These are phyloP conservation scores for Alternaria brassicae DNA, from an alignment of 2,329 filamentous ascomycete species.

Conservation along the genomic window DNA sequence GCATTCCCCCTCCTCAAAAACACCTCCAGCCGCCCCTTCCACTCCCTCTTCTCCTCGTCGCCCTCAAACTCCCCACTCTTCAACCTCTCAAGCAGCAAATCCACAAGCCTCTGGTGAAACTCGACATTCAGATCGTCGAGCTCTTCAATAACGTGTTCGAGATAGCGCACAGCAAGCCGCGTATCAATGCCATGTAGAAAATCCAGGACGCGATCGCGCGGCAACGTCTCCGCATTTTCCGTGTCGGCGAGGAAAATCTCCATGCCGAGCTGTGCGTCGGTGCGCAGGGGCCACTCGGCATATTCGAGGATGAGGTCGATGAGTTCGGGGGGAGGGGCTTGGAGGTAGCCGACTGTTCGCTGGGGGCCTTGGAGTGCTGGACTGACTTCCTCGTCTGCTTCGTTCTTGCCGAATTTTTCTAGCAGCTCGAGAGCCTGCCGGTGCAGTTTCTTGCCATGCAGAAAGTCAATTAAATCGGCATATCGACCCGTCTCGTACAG, in stretches of 20 bases:
- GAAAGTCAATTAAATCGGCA: conserved; percentile 95
- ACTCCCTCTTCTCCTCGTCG: conserved; percentile 51
- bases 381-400: conserved; percentile 55
- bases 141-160: conserved; percentile 90
- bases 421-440: conserved; percentile 84
- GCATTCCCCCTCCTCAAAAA: conserved; percentile 75
- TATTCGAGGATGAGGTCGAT: conserved; percentile 93
- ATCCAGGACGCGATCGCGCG: conserved; percentile 74
- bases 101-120: conserved; percentile 83
- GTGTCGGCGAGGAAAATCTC: conserved; percentile 93
- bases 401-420: conserved; percentile 74
- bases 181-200: conserved; percentile 76
- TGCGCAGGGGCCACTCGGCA: conserved; percentile 82
- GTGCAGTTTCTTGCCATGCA: conserved; percentile 94
- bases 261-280: conserved; percentile 79
- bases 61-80: conserved; percentile 46
- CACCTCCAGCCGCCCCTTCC: conserved; percentile 71
- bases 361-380: conserved; percentile 77
- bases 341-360: conserved; percentile 87
- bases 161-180: conserved; percentile 77
- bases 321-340: conserved; percentile 83
- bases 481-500: conserved; percentile 87
- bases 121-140: conserved; percentile 83
- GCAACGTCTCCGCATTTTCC: conserved; percentile 90
- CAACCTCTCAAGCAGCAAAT: conserved; percentile 69